Percentiles rank a stretch among this genome's conserved stretches.
phyloP scores from a whole-genome alignment of 352 stramenopile species.

The Globisporangium nagaii region DNA sequence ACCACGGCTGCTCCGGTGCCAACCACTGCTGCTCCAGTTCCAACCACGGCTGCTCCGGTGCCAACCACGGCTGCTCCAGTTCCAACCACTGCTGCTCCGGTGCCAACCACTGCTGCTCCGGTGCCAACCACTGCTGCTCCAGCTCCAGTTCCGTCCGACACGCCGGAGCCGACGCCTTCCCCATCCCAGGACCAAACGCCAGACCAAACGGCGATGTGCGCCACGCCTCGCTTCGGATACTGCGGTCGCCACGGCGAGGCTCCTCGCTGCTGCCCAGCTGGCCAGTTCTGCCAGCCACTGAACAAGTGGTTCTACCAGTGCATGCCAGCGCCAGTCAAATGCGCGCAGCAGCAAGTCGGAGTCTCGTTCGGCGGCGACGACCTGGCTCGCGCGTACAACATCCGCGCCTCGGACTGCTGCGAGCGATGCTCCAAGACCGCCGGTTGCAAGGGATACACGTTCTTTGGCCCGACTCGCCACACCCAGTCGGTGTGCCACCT shows the following conservation, averaged over 20 bases:
- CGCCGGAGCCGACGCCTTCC: neutral
- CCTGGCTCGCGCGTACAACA: conserved; percentile 1
- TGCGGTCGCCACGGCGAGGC: conserved; percentile 1
- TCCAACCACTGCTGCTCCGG: neutral
- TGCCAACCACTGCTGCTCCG: neutral
- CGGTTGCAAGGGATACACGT: conserved; percentile 16
- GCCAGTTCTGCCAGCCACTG: conserved; percentile 2
- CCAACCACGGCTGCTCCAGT: neutral
- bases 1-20: neutral
- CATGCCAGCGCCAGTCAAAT: neutral
- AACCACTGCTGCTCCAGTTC: neutral
- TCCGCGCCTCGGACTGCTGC: conserved; percentile 8
- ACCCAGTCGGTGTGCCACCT: conserved; percentile 10
- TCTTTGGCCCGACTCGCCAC: neutral
- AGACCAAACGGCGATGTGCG: conserved; percentile 5
- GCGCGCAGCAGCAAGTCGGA: neutral
- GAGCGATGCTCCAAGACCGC: conserved; percentile 4
- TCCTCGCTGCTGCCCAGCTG: neutral
- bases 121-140: neutral
- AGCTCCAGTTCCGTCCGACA: neutral
- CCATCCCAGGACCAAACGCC: too few relatives aligned
- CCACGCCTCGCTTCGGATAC: conserved; percentile 6
- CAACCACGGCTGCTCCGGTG: neutral
- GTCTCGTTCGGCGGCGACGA: conserved; percentile 5
- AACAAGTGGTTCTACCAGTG: conserved; percentile 9